phyloP scores from a whole-genome alignment of 2,329 filamentous ascomycete species.

The Alternaria sp. region DNA sequence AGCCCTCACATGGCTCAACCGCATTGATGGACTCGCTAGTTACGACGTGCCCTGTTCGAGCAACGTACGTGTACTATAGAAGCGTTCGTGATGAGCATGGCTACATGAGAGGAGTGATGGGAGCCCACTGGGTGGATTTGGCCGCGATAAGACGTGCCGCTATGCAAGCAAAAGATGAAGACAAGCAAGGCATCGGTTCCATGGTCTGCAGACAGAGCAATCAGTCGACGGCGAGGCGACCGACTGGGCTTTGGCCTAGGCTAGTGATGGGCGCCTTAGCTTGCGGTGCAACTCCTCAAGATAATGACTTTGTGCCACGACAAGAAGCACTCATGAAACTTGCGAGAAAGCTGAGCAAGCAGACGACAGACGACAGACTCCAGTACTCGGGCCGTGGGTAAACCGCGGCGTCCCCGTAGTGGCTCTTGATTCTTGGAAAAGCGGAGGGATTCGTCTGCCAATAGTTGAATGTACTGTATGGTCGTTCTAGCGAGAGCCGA shows the following conservation, averaged over 20 bases:
- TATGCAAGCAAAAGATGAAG: slow-evolving; percentile 5
- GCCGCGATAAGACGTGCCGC: slow-evolving; percentile 8
- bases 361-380: slow-evolving; percentile 2
- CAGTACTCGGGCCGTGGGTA: slow-evolving; percentile 11
- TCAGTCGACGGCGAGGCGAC: slow-evolving; percentile 5
- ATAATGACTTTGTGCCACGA: slow-evolving; percentile 13
- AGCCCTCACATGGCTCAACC: slow-evolving; percentile 25
- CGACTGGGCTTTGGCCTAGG: slow-evolving; percentile 4
- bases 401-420: slow-evolving; percentile 4
- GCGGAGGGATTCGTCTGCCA: slow-evolving; percentile 1
- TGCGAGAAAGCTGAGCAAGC: background rate
- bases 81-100: slow-evolving; percentile 12
- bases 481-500: background rate
- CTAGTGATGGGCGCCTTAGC: background rate
- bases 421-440: slow-evolving; percentile 1
- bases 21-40: slow-evolving; percentile 21
- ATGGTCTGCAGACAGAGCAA: slow-evolving; percentile 10
- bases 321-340: slow-evolving; percentile 22
- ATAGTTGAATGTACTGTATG: slow-evolving; percentile 1
- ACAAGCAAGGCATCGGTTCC: slow-evolving; percentile 3
- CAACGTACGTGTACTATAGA: slow-evolving; percentile 10
- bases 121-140: slow-evolving; percentile 2
- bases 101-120: slow-evolving; percentile 12
- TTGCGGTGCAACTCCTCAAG: slow-evolving; percentile 11
- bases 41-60: slow-evolving; percentile 13